Evolutionary conservation across 2,329 filamentous ascomycete species (phyloP), one percentile per base, ranked within the genome.

Genomic region (Exophiala lecanii-corni): DNA sequence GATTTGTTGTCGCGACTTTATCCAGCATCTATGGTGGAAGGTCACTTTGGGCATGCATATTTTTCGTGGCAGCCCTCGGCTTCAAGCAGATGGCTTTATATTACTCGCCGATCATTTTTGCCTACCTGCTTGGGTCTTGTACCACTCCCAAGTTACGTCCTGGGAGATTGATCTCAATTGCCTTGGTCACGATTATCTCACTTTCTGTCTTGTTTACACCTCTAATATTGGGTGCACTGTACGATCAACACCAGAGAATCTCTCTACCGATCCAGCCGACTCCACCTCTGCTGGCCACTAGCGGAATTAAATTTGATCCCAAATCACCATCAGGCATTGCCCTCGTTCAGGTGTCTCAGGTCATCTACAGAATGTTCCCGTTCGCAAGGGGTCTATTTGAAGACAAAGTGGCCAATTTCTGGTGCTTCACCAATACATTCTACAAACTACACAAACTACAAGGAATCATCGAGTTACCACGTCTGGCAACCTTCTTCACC

Each of bases 51-150:
- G 80, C 86, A 18, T 89, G 87, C 50, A 78, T 95, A 46, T 95
- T 95, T 70, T 98, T 98, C 57, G 92, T 98, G 5, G 80, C 79
- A 12, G 86, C 91, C 2, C 72, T 98, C n/a, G 88, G 88, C 4
- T 98, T 97, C 74, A 98, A 98, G 72, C 92, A 98, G 65, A 98
- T 98, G 94, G 91, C 91, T 1, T 74, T 98, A 12, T 98, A 97
- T 69, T 98, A 96, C 65, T 89, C 94, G 2, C 89, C 94, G 10
- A 82, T 84, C 15, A 82, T 97, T 44, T 97, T 97, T 62, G 84
- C 88, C 21, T 98, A 89, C 59, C 79, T 98, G 2, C 72, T 97
- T 1, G 92, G 91, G 6, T 81, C 82, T 58, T 96, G 89, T 60
- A 57, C 94, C n/a, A 83, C 82, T 51, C 89, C 89, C 1, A 72